phyloP scores from a whole-genome alignment of 306 rosid species.

The Prunus padus region DNA sequence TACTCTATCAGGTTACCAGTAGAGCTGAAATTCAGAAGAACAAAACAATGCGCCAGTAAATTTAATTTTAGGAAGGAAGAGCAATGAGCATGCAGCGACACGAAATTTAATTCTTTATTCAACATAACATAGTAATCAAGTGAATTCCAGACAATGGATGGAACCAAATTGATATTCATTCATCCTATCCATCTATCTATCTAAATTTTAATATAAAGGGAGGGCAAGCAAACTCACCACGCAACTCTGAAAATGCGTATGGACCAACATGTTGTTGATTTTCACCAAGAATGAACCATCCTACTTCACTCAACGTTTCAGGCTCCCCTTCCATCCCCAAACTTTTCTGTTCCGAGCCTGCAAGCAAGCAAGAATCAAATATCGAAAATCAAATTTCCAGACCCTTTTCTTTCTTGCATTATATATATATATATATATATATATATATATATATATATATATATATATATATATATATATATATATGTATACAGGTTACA shows the following conservation, averaged over 20 bases:
- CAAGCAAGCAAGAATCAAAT: background rate
- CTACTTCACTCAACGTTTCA: constrained; percentile 39
- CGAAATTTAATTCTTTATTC: constrained; percentile 21
- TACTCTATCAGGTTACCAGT: constrained; percentile 41
- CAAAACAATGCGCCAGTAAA: constrained; percentile 15
- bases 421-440: background rate
- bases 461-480: background rate
- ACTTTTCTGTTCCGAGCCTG: constrained; percentile 30
- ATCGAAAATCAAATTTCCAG: background rate
- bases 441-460: background rate
- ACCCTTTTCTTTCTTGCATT: background rate
- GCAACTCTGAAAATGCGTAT: constrained; percentile 71
- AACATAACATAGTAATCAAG: background rate
- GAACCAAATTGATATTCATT: background rate
- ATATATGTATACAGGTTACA: background rate
- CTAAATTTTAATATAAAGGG: background rate
- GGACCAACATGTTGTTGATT: constrained; percentile 86
- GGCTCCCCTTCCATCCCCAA: constrained; percentile 22
- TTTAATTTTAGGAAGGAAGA: constrained; percentile 23
- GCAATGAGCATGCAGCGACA: background rate
- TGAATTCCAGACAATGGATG: constrained; percentile 1
- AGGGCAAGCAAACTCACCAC: constrained; percentile 51
- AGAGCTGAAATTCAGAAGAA: constrained; percentile 53
- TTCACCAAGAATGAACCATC: constrained; percentile 85
- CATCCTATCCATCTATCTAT: background rate